These are phyloP conservation scores for Fusarium subglutinans DNA, from an alignment of 2,329 filamentous ascomycete species.

Conservation along the genomic window DNA sequence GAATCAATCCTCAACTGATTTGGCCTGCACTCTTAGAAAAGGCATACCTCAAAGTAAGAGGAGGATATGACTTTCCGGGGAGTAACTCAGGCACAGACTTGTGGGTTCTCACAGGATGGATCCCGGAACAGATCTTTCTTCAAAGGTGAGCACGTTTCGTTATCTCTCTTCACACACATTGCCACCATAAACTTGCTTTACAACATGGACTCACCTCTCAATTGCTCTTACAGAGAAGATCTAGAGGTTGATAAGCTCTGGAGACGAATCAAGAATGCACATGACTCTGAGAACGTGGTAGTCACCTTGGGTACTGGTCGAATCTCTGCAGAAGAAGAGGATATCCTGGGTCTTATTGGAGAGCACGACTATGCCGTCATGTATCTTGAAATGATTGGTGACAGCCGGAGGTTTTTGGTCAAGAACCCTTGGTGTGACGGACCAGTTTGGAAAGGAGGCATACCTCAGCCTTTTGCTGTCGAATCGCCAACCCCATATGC, in stretches of 20 bases:
- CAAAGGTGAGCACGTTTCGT: conserved; percentile 64
- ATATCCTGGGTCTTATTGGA: conserved; percentile 81
- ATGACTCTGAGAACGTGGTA: conserved; percentile 81
- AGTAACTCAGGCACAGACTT: conserved; percentile 97
- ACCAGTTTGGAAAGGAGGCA: conserved; percentile 70
- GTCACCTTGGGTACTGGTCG: conserved; percentile 91
- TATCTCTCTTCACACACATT: background rate
- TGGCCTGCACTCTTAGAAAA: conserved; percentile 97
- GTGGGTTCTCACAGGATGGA: conserved; percentile 93
- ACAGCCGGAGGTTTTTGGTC: conserved; percentile 76
- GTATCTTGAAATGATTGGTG: conserved; percentile 72
- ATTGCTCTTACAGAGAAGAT: conserved; percentile 68
- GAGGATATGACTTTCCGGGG: conserved; percentile 96
- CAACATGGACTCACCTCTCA: conserved; percentile 6
- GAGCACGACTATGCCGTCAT: conserved; percentile 96
- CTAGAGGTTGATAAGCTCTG: conserved; percentile 80
- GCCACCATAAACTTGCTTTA: background rate
- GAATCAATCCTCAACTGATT: conserved; percentile 80
- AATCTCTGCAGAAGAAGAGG: conserved; percentile 79
- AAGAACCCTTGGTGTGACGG: conserved; percentile 98
- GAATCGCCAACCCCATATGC: background rate
- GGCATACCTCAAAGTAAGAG: conserved; percentile 93
- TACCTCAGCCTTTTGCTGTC: background rate
- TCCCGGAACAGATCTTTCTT: conserved; percentile 93
- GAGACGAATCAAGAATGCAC: conserved; percentile 78